phyloP scores from a whole-genome alignment of 768 basidiomycete species.

The Amanita subjunquillea region DNA sequence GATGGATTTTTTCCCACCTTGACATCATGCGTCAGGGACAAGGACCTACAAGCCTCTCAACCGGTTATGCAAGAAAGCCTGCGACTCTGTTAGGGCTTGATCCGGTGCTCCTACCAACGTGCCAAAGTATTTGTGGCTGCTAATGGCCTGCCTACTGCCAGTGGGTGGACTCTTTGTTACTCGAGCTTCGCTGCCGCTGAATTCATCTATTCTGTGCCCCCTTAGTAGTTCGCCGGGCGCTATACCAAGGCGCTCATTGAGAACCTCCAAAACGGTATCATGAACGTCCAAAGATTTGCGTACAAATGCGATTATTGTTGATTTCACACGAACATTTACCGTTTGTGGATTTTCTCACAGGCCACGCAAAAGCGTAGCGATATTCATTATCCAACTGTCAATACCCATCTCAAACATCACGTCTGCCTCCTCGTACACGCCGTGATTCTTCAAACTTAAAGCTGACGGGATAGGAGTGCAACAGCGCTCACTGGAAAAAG shows the following conservation, averaged over 20 bases:
- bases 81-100: no score
- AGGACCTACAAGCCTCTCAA: no score
- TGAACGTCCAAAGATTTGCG: slow-evolving; percentile 36
- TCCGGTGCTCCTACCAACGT: no score
- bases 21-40: slow-evolving; percentile 10
- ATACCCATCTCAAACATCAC: slow-evolving; percentile 56
- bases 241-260: slow-evolving; percentile 47
- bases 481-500: slow-evolving; percentile 52
- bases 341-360: no score
- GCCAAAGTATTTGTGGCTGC: slow-evolving; percentile 34
- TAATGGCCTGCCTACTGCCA: slow-evolving; percentile 37
- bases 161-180: slow-evolving; percentile 16
- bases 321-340: slow-evolving; percentile 31
- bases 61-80: no score
- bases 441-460: slow-evolving; percentile 45
- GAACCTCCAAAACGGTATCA: slow-evolving; percentile 25
- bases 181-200: slow-evolving; percentile 49
- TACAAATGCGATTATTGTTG: background rate
- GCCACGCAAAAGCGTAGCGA: no score
- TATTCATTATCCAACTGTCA: slow-evolving; percentile 27
- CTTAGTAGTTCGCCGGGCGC: slow-evolving; percentile 26
- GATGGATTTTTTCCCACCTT: slow-evolving; percentile 29
- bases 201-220: slow-evolving; percentile 32
- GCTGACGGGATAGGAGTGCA: background rate
- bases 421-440: slow-evolving; percentile 32